Percentiles rank a stretch among this genome's conserved stretches.
These are phyloP conservation scores for Aspergillus fijiensis DNA, from an alignment of 2,329 filamentous ascomycete genomes.

Conservation along the genomic window DNA sequence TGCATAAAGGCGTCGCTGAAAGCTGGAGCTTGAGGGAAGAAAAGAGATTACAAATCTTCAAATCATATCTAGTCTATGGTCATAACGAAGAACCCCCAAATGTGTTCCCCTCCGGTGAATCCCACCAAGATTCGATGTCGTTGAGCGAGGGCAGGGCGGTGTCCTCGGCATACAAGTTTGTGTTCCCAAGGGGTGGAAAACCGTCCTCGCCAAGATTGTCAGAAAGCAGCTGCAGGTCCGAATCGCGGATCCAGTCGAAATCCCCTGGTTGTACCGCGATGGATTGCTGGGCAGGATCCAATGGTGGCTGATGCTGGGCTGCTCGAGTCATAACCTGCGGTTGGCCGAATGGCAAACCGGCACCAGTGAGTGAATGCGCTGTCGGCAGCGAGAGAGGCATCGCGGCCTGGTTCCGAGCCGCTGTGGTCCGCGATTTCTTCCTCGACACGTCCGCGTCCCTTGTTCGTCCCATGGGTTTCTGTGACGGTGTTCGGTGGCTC, in stretches of 20 bases:
- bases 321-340: slow-evolving; percentile 5
- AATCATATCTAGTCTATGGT: background rate
- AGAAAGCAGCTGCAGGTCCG: slow-evolving; percentile 28
- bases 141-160: slow-evolving; percentile 19
- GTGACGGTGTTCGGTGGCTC: slow-evolving; percentile 20
- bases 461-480: slow-evolving; percentile 8
- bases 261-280: slow-evolving; percentile 20
- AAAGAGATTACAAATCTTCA: background rate
- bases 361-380: background rate
- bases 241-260: slow-evolving; percentile 31
- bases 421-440: slow-evolving; percentile 26
- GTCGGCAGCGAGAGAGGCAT: slow-evolving; percentile 6
- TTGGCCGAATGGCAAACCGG: background rate
- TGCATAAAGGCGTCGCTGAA: no score
- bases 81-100: slow-evolving; percentile 22
- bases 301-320: background rate
- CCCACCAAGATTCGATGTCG: slow-evolving; percentile 38
- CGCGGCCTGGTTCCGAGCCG: slow-evolving; percentile 1
- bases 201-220: slow-evolving; percentile 18
- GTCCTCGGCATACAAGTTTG: slow-evolving; percentile 11
- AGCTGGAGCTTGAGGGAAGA: background rate
- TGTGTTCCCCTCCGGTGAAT: slow-evolving; percentile 20
- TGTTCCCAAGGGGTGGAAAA: slow-evolving; percentile 21
- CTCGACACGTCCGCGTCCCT: slow-evolving; percentile 17
- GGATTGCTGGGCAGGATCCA: slow-evolving; percentile 13